Evolutionary conservation across 1,284 basidiomycete genomes (phyloP), one percentile per base, ranked within the genome.

Genomic region (Phellinidium pouzarii): DNA sequence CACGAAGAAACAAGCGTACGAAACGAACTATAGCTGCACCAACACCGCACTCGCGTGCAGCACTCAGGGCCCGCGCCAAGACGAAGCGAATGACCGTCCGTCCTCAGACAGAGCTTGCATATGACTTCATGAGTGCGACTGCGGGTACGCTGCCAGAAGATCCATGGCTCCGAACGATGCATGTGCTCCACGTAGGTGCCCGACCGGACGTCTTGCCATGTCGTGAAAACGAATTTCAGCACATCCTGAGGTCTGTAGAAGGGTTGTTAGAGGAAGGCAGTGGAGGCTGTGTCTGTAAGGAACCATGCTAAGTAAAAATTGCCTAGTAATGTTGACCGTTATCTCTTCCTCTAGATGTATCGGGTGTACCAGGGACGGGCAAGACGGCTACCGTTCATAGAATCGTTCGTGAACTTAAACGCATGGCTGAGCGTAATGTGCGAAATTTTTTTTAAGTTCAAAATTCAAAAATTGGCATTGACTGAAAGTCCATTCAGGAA

Each of bases 361-460:
- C 94, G 4, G 96, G 95, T 19, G 93, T 98, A 1, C 96, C 96
- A 6, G 96, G 96, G 1, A 98, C 95, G 6, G 95, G 96, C 2
- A 99, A 99, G 72, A 99, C 96, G 2, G 96, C 96, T 0, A 99
- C 96, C 0, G 94, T 99, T 0, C 92, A 95, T 62, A 89, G 89
- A 0, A 87, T 95, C 12, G 80, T 97, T 37, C 79, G 89, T 41
- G 90, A 94, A 64, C 75, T 97, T 12, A 92, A 91, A 65, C 77
- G 83, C 34, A 89, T 93, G 80, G 92, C 92, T 0, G 78, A 87
- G 63, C 75, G 82, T 51, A 84, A 81, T 57, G 91, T 91, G 59
- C 25, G 79, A 31, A 71, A 6, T 25, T 50, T 7, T 4, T 40
- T 41, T 20, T 37, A 36, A 44, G 22, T 14, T 14, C 44, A 7